A percentile compares a stretch with the other conserved stretches of the same genome.
phyloP scores from a whole-genome alignment of 768 basidiomycete genomes.

The Suillus clintonianus region DNA sequence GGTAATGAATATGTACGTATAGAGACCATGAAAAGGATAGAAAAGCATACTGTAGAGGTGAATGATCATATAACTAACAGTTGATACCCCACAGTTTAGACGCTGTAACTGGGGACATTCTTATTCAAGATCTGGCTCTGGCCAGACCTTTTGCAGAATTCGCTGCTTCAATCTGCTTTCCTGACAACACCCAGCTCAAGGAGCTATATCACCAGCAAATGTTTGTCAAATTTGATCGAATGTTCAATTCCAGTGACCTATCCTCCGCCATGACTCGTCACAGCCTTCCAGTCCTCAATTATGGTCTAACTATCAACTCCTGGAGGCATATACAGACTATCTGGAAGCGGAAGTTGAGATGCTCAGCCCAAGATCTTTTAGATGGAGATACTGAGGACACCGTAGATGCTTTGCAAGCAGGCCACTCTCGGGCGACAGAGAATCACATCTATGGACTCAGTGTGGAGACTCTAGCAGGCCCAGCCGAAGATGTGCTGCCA shows the following conservation, averaged over 20 bases:
- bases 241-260: conserved; percentile 12
- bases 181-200: no score
- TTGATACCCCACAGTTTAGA: conserved; percentile 29
- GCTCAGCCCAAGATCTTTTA: not conserved
- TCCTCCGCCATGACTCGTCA: not conserved
- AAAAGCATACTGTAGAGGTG: no score
- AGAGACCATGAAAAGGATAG: no score
- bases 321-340: conserved; percentile 27
- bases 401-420: conserved; percentile 25
- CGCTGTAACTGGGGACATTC: conserved; percentile 21
- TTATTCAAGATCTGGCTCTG: conserved; percentile 28
- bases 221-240: conserved; percentile 15
- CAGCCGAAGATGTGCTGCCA: conserved; percentile 25
- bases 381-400: conserved; percentile 12
- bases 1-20: no score
- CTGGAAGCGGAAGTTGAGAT: conserved; percentile 11
- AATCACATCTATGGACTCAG: conserved; percentile 31
- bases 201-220: conserved; percentile 3
- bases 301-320: conserved; percentile 5
- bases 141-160: conserved; percentile 18
- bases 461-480: conserved; percentile 16
- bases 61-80: no score
- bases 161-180: conserved; percentile 3
- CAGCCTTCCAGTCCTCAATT: conserved; percentile 1
- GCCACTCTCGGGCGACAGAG: conserved; percentile 24